Conservation (phyloP, 805 yeast species). For the Cyberlindnera veronae region DNA sequence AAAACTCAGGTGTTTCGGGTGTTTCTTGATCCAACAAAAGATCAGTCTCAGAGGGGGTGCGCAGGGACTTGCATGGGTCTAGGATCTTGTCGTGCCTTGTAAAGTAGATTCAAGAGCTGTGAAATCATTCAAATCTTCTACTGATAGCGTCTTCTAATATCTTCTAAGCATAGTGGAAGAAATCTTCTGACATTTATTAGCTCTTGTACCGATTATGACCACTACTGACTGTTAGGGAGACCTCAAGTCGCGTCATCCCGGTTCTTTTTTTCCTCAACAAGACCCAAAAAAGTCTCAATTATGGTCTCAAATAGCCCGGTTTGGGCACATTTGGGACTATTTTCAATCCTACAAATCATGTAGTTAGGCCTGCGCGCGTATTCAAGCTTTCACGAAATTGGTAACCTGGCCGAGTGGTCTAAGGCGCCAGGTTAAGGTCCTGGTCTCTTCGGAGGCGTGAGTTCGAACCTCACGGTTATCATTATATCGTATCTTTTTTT, state of each 20-base stretch:
- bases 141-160: not conserved
- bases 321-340: not conserved
- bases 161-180: not conserved
- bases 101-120: not conserved
- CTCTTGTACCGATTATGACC: too few relatives aligned
- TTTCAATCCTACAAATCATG: not conserved
- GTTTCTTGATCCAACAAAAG: not conserved
- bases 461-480: slow-evolving; percentile 86
- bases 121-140: not conserved
- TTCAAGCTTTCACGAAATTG: slow-evolving; percentile 22
- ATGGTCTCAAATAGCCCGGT: not conserved
- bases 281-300: too few relatives aligned
- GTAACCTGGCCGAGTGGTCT: slow-evolving; percentile 72
- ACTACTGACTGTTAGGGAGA: too few relatives aligned
- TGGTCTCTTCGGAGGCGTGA: slow-evolving; percentile 85
- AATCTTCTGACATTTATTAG: too few relatives aligned
- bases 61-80: too few relatives aligned
- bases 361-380: not conserved
- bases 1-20: slow-evolving; percentile 8
- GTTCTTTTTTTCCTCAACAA: too few relatives aligned
- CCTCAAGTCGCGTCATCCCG: too few relatives aligned
- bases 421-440: slow-evolving; percentile 77
- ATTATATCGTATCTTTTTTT: slow-evolving; percentile 26
- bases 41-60: too few relatives aligned
- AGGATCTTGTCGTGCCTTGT: too few relatives aligned